Evolutionary conservation across 1,284 basidiomycete genomes (phyloP), one percentile per base, ranked within the genome.

Genomic region (Ustilago esculenta): DNA sequence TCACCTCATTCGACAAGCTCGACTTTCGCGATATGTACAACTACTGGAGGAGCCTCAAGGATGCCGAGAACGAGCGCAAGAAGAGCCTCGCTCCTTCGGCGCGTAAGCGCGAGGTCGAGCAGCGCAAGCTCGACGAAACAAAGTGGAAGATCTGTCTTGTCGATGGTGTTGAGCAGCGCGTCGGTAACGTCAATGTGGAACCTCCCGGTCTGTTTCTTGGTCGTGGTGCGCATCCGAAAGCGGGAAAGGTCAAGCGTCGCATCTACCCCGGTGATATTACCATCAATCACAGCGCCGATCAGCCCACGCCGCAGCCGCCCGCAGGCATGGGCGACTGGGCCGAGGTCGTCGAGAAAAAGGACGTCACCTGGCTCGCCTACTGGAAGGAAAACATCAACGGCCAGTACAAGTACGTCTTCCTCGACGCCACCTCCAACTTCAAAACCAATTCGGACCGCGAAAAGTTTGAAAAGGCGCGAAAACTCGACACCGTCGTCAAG

Each of bases 161-260:
- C 37, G 94, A 99, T 78, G 95, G 94, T 20, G 88, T 94, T 50
- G 94, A 94, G 83, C 96, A 99, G 85, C 97, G 96, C 83, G 89
- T 97, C 48, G 96, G 96, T 53, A 98, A 98, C 85, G 98, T 98
- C 86, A 88, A 94, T 72, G 90, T 98, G 45, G 96, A 99, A 86
- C 96, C 96, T 80, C 96, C 96, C 17, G 93, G 94, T 36, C 85
- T 98, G 37, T 99, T 98, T 85, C 87, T 95, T 83, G 96, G 96
- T 59, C 94, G 96, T 72, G 96, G 96, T 58, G 93, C 97, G 76
- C 96, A 99, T 83, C 96, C 96, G 1, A 94, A 92, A 86, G 98
- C 97, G 83, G 96, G 96, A 21, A 90, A 90, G 47, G 86, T 98
- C 64, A 99, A 98, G 87, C 92, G 93, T 76, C 75, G 84, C 59